Conservation (phyloP, 2,329 filamentous ascomycete genomes). For the Zarea fungicola region DNA sequence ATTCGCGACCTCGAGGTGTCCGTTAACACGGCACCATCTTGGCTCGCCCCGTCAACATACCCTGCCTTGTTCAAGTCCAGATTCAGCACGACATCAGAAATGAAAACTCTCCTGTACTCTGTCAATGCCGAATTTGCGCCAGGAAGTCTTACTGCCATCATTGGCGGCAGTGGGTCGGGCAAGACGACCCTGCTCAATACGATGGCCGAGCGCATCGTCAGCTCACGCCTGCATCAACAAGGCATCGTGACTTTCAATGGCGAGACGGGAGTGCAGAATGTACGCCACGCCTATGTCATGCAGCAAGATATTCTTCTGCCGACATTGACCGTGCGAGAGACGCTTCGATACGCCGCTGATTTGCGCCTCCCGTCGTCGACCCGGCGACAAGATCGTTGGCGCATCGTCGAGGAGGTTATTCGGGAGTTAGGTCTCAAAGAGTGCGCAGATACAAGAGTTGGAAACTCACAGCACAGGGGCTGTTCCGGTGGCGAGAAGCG, state of each 20-base stretch:
- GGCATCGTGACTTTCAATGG: constrained; percentile 61
- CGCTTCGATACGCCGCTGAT: constrained; percentile 66
- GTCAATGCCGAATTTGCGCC: constrained; percentile 59
- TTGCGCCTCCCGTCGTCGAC: constrained; percentile 61
- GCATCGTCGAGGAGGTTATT: constrained; percentile 71
- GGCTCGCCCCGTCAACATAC: constrained; percentile 44
- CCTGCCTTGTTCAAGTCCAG: constrained; percentile 33
- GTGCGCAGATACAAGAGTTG: constrained; percentile 69
- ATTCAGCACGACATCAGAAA: constrained; percentile 31
- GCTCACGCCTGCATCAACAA: constrained; percentile 42
- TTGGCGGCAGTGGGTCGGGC: constrained; percentile 68
- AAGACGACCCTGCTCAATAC: constrained; percentile 70
- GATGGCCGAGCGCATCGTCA: constrained; percentile 64
- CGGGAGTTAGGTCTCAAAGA: constrained; percentile 71
- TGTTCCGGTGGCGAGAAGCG: constrained; percentile 78
- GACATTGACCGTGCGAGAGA: constrained; percentile 70
- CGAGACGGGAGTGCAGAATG: constrained; percentile 42
- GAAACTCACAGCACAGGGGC: constrained; percentile 64
- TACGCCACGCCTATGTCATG: constrained; percentile 66
- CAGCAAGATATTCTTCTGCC: constrained; percentile 71
- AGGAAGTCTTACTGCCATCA: constrained; percentile 68
- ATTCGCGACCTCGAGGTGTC: constrained; percentile 50
- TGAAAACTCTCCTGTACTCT: constrained; percentile 54
- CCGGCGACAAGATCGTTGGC: constrained; percentile 51
- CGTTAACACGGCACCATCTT: constrained; percentile 54